Base-by-base conservation (phyloP, 2,329 filamentous ascomycete genomes). In the Leptosphaerulina australis region DNA sequence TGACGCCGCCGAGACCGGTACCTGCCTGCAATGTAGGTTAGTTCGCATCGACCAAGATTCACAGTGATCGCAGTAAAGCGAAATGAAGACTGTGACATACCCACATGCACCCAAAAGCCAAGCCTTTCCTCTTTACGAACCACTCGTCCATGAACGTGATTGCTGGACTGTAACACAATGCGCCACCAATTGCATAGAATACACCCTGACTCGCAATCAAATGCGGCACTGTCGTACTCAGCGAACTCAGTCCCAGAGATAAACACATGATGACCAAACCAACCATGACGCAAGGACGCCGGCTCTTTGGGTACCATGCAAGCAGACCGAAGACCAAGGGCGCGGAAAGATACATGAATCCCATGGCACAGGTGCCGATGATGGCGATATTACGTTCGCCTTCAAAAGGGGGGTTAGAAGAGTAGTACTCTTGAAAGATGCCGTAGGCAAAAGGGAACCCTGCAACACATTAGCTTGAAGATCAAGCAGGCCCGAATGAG, bases 401-500 rank as follows among this genome's bases (percentile, higher is more conserved):
- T 3, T 73, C 71, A 46, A 89, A 89, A 1, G 83, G 81, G 4
- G 77, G 77, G 50, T 85, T 78, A 1, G 76, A 80, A 26, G 77
- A 80, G 67, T 90, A 90, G 68, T 88, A 87, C 41, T 86, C 79
- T 59, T 89, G 85, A 62, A 90, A 89, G 18, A 90, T 79, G 33
- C 87, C 87, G 65, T 86, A 90, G 0, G 84, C 79, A 47, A 85
- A 85, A 0, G 85, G 83, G 48, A 89, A 88, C 2, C 86, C 85
- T 88, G 21, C 0, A 15, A 22, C 33, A 6, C 10, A 25, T 64
- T 29, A 64, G 41, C 20, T 20, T 11, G 25, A 3, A 33, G 26
- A 26, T 15, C 12, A 22, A 24, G 6, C 5, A 24, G 38, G 20
- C 28, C 5, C 2, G 14, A 17, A 5, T 26, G 5, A 6, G n/a